phyloP scores from a whole-genome alignment of 1,284 basidiomycete species.

The Inonotus obliquus region DNA sequence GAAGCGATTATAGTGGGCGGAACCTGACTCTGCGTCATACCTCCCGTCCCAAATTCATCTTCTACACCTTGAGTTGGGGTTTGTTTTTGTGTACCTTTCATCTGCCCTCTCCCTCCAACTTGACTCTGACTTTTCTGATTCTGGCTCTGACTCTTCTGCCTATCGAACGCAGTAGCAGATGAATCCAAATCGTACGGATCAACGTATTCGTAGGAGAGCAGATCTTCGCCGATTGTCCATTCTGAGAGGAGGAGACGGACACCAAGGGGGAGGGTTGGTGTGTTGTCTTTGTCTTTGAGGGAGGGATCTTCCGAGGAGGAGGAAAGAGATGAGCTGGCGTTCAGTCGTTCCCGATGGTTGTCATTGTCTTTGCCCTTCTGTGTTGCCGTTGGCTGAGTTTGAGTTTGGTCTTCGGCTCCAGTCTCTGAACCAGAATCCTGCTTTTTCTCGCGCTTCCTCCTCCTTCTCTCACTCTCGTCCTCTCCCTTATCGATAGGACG shows the following conservation, averaged over 20 bases:
- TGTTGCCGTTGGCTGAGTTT: background rate
- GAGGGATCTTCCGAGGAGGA: background rate
- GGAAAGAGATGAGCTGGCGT: too few species aligned
- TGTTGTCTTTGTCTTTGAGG: slow-evolving; percentile 23
- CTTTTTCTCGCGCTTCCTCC: slow-evolving; percentile 12
- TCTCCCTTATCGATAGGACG: slow-evolving; percentile 10
- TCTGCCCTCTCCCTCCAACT: background rate
- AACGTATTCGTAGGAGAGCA: slow-evolving; percentile 43
- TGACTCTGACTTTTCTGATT: slow-evolving; percentile 3
- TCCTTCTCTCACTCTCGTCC: background rate
- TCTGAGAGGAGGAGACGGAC: slow-evolving; percentile 60
- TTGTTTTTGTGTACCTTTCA: background rate
- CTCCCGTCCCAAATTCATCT: background rate
- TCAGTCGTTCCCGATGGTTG: too few species aligned
- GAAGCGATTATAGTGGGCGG: slow-evolving; percentile 25
- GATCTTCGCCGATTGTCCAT: slow-evolving; percentile 56
- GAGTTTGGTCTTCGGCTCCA: background rate
- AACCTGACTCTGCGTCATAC: slow-evolving; percentile 22
- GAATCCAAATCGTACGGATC: slow-evolving; percentile 47
- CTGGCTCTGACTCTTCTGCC: background rate
- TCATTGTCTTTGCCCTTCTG: background rate
- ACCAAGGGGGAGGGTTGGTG: slow-evolving; percentile 39
- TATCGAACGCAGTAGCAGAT: slow-evolving; percentile 22
- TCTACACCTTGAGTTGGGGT: background rate
- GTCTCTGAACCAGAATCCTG: background rate